Evolutionary conservation across 148 eudicot species (phyloP).

Genomic region (Rhododendron williamsianum): DNA sequence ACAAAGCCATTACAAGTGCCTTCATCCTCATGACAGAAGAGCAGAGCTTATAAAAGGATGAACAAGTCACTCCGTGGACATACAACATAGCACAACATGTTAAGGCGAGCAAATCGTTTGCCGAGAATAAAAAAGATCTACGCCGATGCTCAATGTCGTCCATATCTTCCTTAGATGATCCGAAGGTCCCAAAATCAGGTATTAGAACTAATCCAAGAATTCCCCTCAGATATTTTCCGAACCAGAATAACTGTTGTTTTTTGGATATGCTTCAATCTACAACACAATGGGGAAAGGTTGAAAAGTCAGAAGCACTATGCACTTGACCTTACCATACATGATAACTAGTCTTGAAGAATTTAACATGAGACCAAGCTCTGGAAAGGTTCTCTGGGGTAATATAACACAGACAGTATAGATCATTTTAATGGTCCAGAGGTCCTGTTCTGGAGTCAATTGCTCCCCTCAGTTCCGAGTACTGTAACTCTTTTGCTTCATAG

Average conservation of each 20-base stretch:
- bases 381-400: not conserved
- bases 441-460: not conserved
- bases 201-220: slow-evolving; percentile 95
- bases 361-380: not conserved
- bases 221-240: slow-evolving; percentile 81
- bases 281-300: slow-evolving; percentile 4
- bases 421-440: not conserved
- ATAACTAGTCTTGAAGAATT: not conserved
- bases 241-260: slow-evolving; percentile 91
- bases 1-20: not conserved
- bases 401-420: not conserved
- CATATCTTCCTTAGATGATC: not conserved
- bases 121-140: not conserved
- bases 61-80: not conserved
- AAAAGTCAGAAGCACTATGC: slow-evolving; percentile 5
- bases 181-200: slow-evolving; percentile 50
- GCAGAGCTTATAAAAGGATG: not conserved
- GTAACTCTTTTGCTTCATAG: not conserved
- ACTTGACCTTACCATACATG: not conserved
- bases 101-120: not conserved
- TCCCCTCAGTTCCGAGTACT: not conserved
- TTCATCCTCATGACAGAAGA: not conserved
- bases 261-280: slow-evolving; percentile 92
- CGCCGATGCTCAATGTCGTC: not conserved
- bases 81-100: not conserved